Evolutionary conservation across 2,329 filamentous ascomycete genomes (phyloP), one percentile per base, ranked within the genome.

Genomic region (Knufia fluminis): DNA sequence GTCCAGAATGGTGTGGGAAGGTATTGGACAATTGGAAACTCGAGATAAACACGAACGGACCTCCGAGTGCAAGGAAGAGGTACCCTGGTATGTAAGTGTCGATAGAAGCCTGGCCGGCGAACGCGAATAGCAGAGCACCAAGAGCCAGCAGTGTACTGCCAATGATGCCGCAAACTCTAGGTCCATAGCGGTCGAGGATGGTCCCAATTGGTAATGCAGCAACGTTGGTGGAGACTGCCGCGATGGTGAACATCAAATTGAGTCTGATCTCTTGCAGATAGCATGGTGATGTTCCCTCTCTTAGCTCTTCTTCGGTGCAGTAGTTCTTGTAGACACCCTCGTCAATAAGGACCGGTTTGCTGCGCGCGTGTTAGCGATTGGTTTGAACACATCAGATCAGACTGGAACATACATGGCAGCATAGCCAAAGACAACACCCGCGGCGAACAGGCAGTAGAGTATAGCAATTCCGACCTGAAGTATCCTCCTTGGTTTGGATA

Each of bases 231-330:
- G 79, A 85, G 8, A 94, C 88, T 12, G 88, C 89, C 10, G 89
- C 89, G 23, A 89, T 77, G 4, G 88, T 94, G 72, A 95, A 95
- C 86, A 94, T 94, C 57, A 95, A 71, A 64, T 95, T 95, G 50
- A 95, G 75, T 52, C 73, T 64, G 48, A 79, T 63, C 57, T 78
- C 76, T 59, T 82, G 79, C 52, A 72, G 71, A 53, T 75, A 77
- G 61, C 79, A 83, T 16, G 78, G 70, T 50, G 70, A 68, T 1
- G 72, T 68, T 2, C 69, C 70, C 3, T 71, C 62, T 1, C 73
- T 65, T 17, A 78, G 50, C 60, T 78, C 74, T 42, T 75, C 64
- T 47, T 69, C 53, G 4, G 72, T 76, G 61, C 86, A 92, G 28
- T 73, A 66, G 44, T 85, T 73, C 35, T 72, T 72, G 64, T 89